Conservation (phyloP, 2,329 filamentous ascomycete species). For the Fusarium poae region DNA sequence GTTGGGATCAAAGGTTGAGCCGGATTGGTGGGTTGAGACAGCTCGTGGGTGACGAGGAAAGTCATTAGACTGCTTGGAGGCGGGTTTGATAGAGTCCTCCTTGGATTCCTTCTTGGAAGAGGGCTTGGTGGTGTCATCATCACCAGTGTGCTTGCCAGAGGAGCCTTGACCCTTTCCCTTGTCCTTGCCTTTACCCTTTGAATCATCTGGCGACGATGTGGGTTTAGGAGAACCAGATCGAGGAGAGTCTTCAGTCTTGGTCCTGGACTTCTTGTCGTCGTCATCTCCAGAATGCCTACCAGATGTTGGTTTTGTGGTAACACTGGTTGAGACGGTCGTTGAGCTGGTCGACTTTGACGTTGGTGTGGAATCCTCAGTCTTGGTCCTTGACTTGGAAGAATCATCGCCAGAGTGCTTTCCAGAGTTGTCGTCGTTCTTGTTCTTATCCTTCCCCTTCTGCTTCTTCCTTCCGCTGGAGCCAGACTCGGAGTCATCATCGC, state of each 20-base stretch:
- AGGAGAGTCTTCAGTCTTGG: neutral
- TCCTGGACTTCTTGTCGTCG: neutral
- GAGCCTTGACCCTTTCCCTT: neutral
- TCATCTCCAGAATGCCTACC: neutral
- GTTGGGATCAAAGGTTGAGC: slow-evolving; percentile 12
- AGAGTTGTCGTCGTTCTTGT: slow-evolving; percentile 1
- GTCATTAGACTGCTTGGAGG: neutral
- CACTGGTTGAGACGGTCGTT: neutral
- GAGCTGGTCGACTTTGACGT: neutral
- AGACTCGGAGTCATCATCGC: slow-evolving; percentile 1
- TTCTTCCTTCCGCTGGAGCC: neutral
- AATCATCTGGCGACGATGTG: neutral
- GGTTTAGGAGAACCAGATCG: neutral
- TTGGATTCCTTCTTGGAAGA: neutral
- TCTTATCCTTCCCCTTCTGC: slow-evolving; percentile 15
- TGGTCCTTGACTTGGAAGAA: neutral
- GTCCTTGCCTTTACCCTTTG: neutral
- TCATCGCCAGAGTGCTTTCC: neutral
- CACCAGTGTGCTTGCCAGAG: neutral
- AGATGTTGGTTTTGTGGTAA: neutral
- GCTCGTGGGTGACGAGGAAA: neutral
- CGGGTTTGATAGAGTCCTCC: neutral
- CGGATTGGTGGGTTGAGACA: neutral
- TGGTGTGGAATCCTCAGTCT: neutral
- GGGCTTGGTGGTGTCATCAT: neutral